These are phyloP conservation scores for Furcasterigmium furcatum DNA, from an alignment of 2,329 filamentous ascomycete species.

Conservation along the genomic window DNA sequence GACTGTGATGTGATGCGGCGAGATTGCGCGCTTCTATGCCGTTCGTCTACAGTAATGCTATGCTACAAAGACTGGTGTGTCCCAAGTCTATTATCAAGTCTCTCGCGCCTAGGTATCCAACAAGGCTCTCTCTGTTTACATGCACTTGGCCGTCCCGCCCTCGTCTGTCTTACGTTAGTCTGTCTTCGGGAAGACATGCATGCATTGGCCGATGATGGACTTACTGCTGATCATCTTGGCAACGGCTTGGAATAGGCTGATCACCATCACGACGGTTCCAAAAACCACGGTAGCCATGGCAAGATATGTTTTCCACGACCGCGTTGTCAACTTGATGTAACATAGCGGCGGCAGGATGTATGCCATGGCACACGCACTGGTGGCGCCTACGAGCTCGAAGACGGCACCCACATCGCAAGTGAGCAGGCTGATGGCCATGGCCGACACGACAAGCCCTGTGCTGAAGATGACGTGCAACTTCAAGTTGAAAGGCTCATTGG, in stretches of 20 bases:
- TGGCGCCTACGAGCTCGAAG: constrained; percentile 94
- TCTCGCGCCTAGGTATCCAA: no score
- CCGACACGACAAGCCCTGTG: constrained; percentile 73
- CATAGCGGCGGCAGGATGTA: constrained; percentile 95
- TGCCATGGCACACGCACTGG: constrained; percentile 87
- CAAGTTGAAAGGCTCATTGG: constrained; percentile 71
- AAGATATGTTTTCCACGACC: constrained; percentile 70
- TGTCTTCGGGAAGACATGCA: no score
- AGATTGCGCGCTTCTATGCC: no score
- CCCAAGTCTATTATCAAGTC: no score
- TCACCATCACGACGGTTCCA: constrained; percentile 75
- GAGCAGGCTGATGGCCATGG: constrained; percentile 74
- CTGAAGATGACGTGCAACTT: constrained; percentile 85
- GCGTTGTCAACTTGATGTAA: constrained; percentile 86
- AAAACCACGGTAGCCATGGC: constrained; percentile 73
- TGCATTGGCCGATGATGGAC: constrained; percentile 12
- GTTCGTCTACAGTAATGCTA: no score
- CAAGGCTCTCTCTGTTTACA: neutral
- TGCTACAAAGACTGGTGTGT: no score
- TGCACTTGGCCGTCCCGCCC: neutral
- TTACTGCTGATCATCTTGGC: constrained; percentile 60
- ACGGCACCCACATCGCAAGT: constrained; percentile 94
- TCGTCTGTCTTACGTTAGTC: neutral
- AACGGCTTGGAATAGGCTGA: constrained; percentile 72
- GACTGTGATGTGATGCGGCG: neutral